A percentile compares a stretch with the other conserved stretches of the same genome.
Evolutionary conservation across 1,139 yeast genomes (phyloP).

Genomic region (Maudiozyma humilis): DNA sequence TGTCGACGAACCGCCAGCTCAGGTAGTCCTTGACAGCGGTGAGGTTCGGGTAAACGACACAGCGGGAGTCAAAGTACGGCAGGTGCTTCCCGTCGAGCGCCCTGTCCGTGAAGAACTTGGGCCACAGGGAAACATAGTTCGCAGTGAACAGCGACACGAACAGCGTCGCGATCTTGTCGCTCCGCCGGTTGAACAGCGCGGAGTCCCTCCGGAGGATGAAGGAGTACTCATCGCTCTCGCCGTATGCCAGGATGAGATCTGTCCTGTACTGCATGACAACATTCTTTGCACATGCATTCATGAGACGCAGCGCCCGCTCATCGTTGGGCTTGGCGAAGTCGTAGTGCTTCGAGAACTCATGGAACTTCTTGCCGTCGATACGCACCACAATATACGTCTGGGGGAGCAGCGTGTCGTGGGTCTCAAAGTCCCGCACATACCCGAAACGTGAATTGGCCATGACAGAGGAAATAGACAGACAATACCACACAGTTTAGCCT

Average conservation of each 20-base stretch:
- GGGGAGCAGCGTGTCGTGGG: conserved; percentile 63
- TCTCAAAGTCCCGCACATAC: conserved; percentile 77
- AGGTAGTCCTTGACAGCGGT: conserved; percentile 66
- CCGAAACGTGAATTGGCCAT: conserved; percentile 81
- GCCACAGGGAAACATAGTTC: conserved; percentile 64
- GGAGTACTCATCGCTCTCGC: conserved; percentile 92
- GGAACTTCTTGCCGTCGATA: conserved; percentile 92
- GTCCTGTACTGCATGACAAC: conserved; percentile 45
- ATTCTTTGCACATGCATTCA: conserved; percentile 71
- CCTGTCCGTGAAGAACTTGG: conserved; percentile 43
- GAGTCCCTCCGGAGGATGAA: conserved; percentile 61
- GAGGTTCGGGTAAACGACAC: conserved; percentile 71
- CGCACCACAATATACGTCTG: conserved; percentile 77
- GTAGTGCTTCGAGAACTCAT: conserved; percentile 67
- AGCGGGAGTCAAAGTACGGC: conserved; percentile 89
- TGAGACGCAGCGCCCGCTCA: conserved; percentile 57
- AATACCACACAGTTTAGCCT: background rate
- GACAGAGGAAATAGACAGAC: too few species aligned
- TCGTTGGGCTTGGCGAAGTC: conserved; percentile 85
- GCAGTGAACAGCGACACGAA: conserved; percentile 80
- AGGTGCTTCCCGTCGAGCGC: conserved; percentile 38
- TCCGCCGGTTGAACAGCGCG: conserved; percentile 69
- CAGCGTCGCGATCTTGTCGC: conserved; percentile 65
- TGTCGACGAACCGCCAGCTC: conserved; percentile 94
- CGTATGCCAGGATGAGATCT: conserved; percentile 77